A percentile compares a stretch with the other conserved stretches of the same genome.
These are phyloP conservation scores for Ascodesmis nigricans DNA, from an alignment of 495 filamentous ascomycete genomes.

Conservation along the genomic window DNA sequence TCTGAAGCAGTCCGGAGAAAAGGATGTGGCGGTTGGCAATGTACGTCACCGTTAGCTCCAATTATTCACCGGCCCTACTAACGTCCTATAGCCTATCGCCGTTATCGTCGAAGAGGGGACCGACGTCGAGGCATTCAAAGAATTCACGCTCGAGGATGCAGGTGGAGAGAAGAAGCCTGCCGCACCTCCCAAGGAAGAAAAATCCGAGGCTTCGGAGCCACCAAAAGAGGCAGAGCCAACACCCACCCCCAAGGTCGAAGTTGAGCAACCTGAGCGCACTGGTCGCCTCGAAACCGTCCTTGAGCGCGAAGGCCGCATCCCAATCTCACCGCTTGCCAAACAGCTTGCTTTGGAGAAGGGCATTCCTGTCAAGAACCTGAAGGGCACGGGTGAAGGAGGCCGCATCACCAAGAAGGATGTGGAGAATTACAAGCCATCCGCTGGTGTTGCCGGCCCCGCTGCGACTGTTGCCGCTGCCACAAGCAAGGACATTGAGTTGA, in stretches of 20 bases:
- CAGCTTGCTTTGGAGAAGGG: slow-evolving; percentile 69
- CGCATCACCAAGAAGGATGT: slow-evolving; percentile 80
- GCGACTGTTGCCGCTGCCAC: slow-evolving; percentile 34
- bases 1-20: slow-evolving; percentile 77
- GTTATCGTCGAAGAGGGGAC: slow-evolving; percentile 77
- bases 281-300: slow-evolving; percentile 64
- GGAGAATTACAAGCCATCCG: slow-evolving; percentile 49
- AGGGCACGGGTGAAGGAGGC: slow-evolving; percentile 71
- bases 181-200: slow-evolving; percentile 43
- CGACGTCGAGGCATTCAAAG: slow-evolving; percentile 69
- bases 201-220: slow-evolving; percentile 36
- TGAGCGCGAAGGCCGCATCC: slow-evolving; percentile 39
- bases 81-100: slow-evolving; percentile 57
- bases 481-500: slow-evolving; percentile 68
- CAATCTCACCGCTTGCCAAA: slow-evolving; percentile 50
- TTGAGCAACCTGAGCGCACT: slow-evolving; percentile 50
- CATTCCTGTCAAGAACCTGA: slow-evolving; percentile 52
- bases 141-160: slow-evolving; percentile 72
- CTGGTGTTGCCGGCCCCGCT: slow-evolving; percentile 22
- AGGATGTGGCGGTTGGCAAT: slow-evolving; percentile 85
- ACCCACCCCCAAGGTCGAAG: slow-evolving; percentile 29
- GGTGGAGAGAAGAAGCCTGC: slow-evolving; percentile 52
- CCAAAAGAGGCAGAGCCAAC: slow-evolving; percentile 12
- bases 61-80: slow-evolving; percentile 5
- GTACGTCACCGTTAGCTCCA: slow-evolving; percentile 34